These are phyloP conservation scores for Globisporangium cylindrosporum DNA, from an alignment of 352 stramenopile species.

Conservation along the genomic window DNA sequence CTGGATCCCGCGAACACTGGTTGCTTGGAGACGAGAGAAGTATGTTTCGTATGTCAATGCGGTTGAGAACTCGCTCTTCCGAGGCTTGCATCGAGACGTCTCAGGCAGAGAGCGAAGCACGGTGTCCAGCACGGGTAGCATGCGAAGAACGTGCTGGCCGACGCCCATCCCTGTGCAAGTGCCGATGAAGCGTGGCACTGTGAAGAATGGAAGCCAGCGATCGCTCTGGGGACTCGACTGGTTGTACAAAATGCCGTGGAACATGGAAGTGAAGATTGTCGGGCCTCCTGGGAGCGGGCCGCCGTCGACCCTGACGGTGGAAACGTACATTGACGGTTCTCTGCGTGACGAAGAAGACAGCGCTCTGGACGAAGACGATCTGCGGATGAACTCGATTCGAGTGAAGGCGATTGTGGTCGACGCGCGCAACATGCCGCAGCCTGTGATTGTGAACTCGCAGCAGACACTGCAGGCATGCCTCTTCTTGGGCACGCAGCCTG, in stretches of 20 bases:
- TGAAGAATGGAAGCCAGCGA: slow-evolving; percentile 59
- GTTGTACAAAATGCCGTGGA: slow-evolving; percentile 90
- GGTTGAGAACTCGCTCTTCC: slow-evolving; percentile 80
- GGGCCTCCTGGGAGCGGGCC: slow-evolving; percentile 78
- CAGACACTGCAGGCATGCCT: slow-evolving; percentile 86
- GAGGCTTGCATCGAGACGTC: slow-evolving; percentile 77
- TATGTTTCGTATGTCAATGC: slow-evolving; percentile 84
- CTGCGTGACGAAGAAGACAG: slow-evolving; percentile 72
- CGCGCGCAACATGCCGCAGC: slow-evolving; percentile 82
- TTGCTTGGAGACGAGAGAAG: slow-evolving; percentile 77
- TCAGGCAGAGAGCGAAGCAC: slow-evolving; percentile 57
- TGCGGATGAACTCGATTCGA: slow-evolving; percentile 85
- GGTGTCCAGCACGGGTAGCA: slow-evolving; percentile 25
- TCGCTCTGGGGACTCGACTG: slow-evolving; percentile 85
- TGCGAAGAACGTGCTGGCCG: slow-evolving; percentile 50
- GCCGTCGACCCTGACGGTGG: slow-evolving; percentile 83
- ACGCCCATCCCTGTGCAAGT: slow-evolving; percentile 85
- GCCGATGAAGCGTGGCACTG: slow-evolving; percentile 69
- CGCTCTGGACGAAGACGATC: slow-evolving; percentile 65
- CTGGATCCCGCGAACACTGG: slow-evolving; percentile 79
- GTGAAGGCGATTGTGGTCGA: slow-evolving; percentile 88
- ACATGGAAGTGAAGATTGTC: slow-evolving; percentile 91
- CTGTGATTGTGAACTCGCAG: slow-evolving; percentile 83
- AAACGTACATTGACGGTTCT: slow-evolving; percentile 85
- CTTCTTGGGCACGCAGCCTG: slow-evolving; percentile 81